phyloP scores from a whole-genome alignment of 768 basidiomycete species.

The Termitomyces eurrhizus region DNA sequence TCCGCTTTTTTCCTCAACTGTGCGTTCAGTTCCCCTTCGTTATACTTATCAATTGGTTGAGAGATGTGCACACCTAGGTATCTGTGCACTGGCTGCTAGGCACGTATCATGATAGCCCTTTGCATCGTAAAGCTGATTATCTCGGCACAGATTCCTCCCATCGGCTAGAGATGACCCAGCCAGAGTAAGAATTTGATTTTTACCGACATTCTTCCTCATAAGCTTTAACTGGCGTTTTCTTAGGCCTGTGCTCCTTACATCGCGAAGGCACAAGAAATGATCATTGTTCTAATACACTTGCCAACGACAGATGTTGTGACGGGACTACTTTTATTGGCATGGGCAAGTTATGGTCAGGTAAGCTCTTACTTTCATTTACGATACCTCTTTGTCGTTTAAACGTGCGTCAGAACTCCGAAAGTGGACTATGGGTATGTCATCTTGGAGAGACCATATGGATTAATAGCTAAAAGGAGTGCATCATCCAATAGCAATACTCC shows the following conservation, averaged over 20 bases:
- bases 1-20: conserved; percentile 17
- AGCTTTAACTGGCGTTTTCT: not conserved
- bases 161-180: conserved; percentile 14
- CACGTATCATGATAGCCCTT: not conserved
- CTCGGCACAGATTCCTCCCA: conserved; percentile 10
- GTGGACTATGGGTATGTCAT: conserved; percentile 15
- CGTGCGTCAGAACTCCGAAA: conserved; percentile 14
- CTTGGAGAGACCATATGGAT: not conserved
- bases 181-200: conserved; percentile 3
- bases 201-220: not conserved
- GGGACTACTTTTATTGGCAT: conserved; percentile 14
- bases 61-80: not conserved
- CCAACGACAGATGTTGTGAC: conserved; percentile 16
- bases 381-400: not conserved
- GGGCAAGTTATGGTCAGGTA: conserved; percentile 16
- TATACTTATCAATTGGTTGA: not conserved
- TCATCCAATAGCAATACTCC: conserved; percentile 13
- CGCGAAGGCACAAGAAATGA: conserved; percentile 14
- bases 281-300: conserved; percentile 13
- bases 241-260: conserved; percentile 16
- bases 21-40: not conserved
- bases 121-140: not conserved
- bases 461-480: not conserved
- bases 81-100: conserved; percentile 14
- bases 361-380: not conserved